Conservation (phyloP, 148 eudicot species). For the Dysphania ambrosioides region DNA sequence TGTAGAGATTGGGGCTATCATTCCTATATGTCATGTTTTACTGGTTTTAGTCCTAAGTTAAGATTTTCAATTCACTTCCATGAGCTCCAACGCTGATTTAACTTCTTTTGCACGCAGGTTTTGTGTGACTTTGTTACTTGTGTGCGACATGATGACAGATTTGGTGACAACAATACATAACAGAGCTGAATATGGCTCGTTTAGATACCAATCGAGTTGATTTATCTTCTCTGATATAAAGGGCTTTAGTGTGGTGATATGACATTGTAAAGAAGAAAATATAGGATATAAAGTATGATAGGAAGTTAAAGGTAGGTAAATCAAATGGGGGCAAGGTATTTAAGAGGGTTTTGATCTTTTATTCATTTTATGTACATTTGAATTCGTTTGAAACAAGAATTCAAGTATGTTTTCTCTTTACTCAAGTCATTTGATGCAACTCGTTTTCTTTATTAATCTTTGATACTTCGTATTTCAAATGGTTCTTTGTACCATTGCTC, state of each 20-base stretch:
- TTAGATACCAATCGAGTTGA: slow-evolving; percentile 12
- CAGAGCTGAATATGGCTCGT: slow-evolving; percentile 15
- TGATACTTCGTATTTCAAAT: neutral
- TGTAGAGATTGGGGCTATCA: too few relatives aligned
- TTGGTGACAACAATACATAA: slow-evolving; percentile 10
- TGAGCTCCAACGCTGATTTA: neutral
- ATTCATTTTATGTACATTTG: slow-evolving; percentile 27
- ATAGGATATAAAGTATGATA: slow-evolving; percentile 16
- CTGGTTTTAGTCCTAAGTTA: neutral
- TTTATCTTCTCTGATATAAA: slow-evolving; percentile 17
- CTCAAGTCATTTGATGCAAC: neutral
- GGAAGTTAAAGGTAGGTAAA: slow-evolving; percentile 26
- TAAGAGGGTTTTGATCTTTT: neutral
- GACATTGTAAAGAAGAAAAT: slow-evolving; percentile 28
- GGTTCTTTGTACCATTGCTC: neutral
- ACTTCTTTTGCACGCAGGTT: slow-evolving; percentile 28
- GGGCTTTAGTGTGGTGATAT: slow-evolving; percentile 12
- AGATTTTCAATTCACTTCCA: too few relatives aligned
- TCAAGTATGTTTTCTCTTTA: slow-evolving; percentile 3
- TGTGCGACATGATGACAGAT: slow-evolving; percentile 4
- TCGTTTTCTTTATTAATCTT: too few relatives aligned
- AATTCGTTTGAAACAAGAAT: slow-evolving; percentile 17
- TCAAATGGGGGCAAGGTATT: slow-evolving; percentile 13
- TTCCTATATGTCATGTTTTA: neutral
- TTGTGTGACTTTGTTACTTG: slow-evolving; percentile 10